Base-by-base conservation (phyloP, 2,329 filamentous ascomycete species). In the Aspergillus aculeatinus region DNA sequence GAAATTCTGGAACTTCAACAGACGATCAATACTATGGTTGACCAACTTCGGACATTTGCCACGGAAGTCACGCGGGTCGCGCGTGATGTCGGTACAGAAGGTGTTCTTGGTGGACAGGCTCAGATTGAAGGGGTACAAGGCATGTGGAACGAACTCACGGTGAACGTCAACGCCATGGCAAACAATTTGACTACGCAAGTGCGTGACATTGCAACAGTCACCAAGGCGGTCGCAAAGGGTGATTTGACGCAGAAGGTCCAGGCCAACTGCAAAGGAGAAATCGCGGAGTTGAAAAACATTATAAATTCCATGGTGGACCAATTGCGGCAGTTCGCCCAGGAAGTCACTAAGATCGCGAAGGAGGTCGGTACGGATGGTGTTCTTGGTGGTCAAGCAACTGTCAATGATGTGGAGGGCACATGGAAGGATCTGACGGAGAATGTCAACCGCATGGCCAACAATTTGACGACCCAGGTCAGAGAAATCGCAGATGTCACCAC, bases 231-330 rank as follows among this genome's bases (percentile, higher is more conserved):
- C 60, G 87, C 87, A 63, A 87, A 87, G 76, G 94, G 94, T 78
- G 95, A 99, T 75, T 83, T 99, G 69, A 97, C 93, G 54, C 94
- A 96, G 77, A 97, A 97, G 77, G 94, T 99, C 44, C 92, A 96
- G 76, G 93, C 93, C 62, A 92, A 91, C 72, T 94, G 90, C 78
- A 90, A 88, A 80, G 96, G 90, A 77, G 95, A 94, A 83, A 98
- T 93, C 71, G 90, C 88, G 73, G 92, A 91, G 80, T 89, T 99
- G 72, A 99, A 99, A 79, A 93, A 92, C 61, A 98, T 95, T 51
- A 99, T 98, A 82, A 99, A 99, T 79, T 95, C 91, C 74, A 99
- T 99, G 94, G 94, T 99, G 67, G 95, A 97, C 75, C 95, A 97
- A 76, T 82, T 99, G 60, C 92, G 96, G 72, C 93, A 97, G 73